Evolutionary conservation across 345 rosid species (phyloP).

Genomic region (Carallia brachiata): DNA sequence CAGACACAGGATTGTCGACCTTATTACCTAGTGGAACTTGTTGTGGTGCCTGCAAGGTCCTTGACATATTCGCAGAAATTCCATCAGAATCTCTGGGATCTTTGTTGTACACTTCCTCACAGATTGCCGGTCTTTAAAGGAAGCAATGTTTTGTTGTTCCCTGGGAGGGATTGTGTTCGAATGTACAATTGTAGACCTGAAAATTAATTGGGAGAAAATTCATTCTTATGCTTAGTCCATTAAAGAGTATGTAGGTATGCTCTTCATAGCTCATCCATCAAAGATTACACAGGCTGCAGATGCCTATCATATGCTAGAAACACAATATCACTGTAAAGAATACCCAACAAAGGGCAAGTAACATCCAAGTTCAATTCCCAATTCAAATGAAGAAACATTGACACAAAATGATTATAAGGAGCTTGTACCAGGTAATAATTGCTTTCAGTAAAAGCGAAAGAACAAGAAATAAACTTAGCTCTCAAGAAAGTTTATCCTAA

Average conservation of each 20-base stretch:
- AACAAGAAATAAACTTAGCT: too few relatives aligned
- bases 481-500: too few relatives aligned
- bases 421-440: too few relatives aligned
- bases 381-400: not conserved
- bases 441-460: too few relatives aligned
- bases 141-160: constrained; percentile 38
- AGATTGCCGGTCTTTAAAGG: constrained; percentile 35
- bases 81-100: constrained; percentile 43
- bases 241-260: not conserved
- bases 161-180: constrained; percentile 46
- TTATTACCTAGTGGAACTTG: constrained; percentile 59
- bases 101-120: constrained; percentile 35
- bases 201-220: constrained; percentile 7
- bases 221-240: not conserved
- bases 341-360: too few relatives aligned
- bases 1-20: not conserved
- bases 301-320: too few relatives aligned
- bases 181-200: constrained; percentile 85
- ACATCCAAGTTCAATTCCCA: not conserved
- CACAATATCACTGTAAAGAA: too few relatives aligned
- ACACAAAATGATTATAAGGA: not conserved
- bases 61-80: constrained; percentile 39
- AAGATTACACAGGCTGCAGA: too few relatives aligned
- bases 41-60: constrained; percentile 52
- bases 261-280: too few relatives aligned